Evolutionary conservation across 306 rosid species (phyloP), one percentile per base, ranked within the genome.

Genomic region (Quercus gilva): DNA sequence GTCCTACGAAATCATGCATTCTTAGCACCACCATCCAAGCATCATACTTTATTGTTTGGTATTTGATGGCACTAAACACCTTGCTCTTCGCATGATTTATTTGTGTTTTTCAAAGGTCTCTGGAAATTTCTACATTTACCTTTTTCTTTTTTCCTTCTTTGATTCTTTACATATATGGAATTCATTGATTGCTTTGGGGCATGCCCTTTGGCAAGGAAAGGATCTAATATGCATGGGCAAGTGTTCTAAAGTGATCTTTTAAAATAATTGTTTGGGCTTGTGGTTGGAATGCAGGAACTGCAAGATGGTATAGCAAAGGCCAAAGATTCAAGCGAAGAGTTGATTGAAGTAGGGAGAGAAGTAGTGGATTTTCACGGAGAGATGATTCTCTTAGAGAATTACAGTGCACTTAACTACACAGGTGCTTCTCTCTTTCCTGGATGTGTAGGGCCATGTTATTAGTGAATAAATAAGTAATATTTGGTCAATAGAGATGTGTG

Each of bases 281-380:
- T 57, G 43, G 49, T 76, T 84, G 77, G 73, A 63, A 55, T 87
- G 80, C 85, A 90, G 97, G 94, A 84, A 80, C 83, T 92, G 85
- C 97, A 86, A 82, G 97, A 87, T 79, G 86, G 86, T 77, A 88
- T 84, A 69, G 85, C 82, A 1, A 65, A 72, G 83, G 90, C 87
- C 51, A 83, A 87, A 81, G 91, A 84, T 84, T 88, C 90, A 65
- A 81, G 85, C 23, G 87, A 64, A 49, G 93, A 91, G 89, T 75
- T 88, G 87, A 86, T 88, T 82, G 68, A 84, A 20, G 84, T 89
- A 25, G 90, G 97, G 82, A 90, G 90, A 77, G 93, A 90, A 76
- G 84, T 91, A 45, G 99, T 91, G 71, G 95, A 94, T 81, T 82
- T 94, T 79, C 97, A 94, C 74, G 99, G 99, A 77, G 99, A 94